phyloP scores from a whole-genome alignment of 345 rosid species.

The Aquilaria malaccensis region DNA sequence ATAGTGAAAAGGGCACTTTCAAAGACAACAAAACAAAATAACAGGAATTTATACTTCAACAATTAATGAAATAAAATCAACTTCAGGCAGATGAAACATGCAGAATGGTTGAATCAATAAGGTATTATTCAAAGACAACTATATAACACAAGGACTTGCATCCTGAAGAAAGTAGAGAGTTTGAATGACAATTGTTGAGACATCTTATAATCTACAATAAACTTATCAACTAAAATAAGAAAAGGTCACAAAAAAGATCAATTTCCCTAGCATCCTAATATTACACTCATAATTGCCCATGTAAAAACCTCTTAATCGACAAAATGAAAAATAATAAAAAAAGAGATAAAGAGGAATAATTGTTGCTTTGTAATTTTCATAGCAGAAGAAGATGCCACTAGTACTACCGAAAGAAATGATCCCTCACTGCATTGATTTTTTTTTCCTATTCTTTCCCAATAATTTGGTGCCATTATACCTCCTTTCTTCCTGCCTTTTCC shows the following conservation, averaged over 20 bases:
- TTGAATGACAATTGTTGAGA: too few relatives aligned
- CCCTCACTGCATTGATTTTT: too few relatives aligned
- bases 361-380: too few relatives aligned
- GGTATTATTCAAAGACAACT: background rate
- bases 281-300: background rate
- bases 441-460: too few relatives aligned
- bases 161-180: too few relatives aligned
- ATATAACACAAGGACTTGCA: too few relatives aligned
- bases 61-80: conserved; percentile 1
- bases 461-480: too few relatives aligned
- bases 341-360: too few relatives aligned
- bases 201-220: background rate
- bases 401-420: too few relatives aligned
- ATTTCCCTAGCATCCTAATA: background rate
- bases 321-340: too few relatives aligned
- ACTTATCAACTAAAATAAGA: background rate
- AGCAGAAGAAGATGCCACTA: too few relatives aligned
- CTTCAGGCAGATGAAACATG: conserved; percentile 4
- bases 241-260: background rate
- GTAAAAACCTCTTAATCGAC: background rate
- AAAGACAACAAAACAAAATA: conserved; percentile 20
- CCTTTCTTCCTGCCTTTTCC: too few relatives aligned
- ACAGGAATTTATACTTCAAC: background rate
- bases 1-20: conserved; percentile 2
- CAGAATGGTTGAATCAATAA: conserved; percentile 1